Conservation (phyloP, 2,329 filamentous ascomycete species). For the Colletotrichum lini region DNA sequence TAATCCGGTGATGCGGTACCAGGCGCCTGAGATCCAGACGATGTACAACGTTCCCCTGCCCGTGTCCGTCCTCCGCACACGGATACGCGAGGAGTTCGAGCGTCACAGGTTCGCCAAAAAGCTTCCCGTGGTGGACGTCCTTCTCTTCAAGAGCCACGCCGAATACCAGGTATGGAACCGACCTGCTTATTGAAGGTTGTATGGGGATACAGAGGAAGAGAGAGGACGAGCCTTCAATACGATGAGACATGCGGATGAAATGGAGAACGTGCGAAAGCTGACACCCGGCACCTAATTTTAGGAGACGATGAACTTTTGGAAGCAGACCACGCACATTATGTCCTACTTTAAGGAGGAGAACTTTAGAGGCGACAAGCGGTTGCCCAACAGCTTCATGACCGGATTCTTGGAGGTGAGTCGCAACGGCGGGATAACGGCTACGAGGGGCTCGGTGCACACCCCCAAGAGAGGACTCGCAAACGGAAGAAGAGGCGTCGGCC, state of each 20-base stretch:
- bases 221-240: background rate
- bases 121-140: constrained; percentile 87
- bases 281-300: constrained; percentile 53
- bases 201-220: background rate
- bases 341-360: constrained; percentile 94
- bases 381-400: constrained; percentile 92
- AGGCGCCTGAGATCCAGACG: constrained; percentile 96
- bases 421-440: background rate
- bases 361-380: constrained; percentile 80
- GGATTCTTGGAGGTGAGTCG: constrained; percentile 90
- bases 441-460: background rate
- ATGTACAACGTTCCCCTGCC: constrained; percentile 97
- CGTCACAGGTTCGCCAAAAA: constrained; percentile 94
- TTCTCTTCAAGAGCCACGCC: constrained; percentile 90
- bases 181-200: constrained; percentile 27
- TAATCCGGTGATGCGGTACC: constrained; percentile 37
- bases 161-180: constrained; percentile 85
- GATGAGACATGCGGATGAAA: background rate
- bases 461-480: too few relatives aligned
- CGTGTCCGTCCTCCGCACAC: constrained; percentile 88
- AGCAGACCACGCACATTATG: constrained; percentile 95
- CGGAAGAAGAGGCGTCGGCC: background rate
- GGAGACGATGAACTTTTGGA: constrained; percentile 99
- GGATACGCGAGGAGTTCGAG: constrained; percentile 97
- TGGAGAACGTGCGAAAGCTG: background rate